Percentiles rank a stretch among this genome's conserved stretches.
Evolutionary conservation across 1,284 basidiomycete genomes (phyloP).

Genomic region (Vanrija sp.): DNA sequence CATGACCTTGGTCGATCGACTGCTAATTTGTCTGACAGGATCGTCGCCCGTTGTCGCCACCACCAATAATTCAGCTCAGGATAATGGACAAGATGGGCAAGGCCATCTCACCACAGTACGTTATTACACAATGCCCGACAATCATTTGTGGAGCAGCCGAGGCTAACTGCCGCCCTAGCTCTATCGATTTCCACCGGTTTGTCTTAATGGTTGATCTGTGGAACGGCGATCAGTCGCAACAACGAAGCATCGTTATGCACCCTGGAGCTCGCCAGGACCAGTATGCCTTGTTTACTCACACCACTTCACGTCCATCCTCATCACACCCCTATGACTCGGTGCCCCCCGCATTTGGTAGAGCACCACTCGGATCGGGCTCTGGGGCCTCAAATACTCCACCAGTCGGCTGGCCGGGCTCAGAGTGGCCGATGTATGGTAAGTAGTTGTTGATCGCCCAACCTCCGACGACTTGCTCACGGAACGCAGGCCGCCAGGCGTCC

Average conservation of each 20-base stretch:
- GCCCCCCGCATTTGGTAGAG: background rate
- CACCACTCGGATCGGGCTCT: background rate
- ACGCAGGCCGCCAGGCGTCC: too few species aligned
- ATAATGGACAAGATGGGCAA: conserved; percentile 55
- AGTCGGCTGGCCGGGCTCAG: background rate
- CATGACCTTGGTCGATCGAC: background rate
- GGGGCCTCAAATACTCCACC: background rate
- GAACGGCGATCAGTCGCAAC: conserved; percentile 71
- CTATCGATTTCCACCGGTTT: conserved; percentile 78
- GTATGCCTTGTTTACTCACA: conserved; percentile 14
- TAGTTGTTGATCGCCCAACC: background rate
- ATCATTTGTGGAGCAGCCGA: background rate
- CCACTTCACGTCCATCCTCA: conserved; percentile 3
- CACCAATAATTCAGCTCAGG: conserved; percentile 60
- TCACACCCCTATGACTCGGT: conserved; percentile 2
- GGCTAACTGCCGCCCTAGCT: conserved; percentile 52
- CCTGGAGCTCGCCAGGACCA: conserved; percentile 52
- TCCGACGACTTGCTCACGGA: background rate
- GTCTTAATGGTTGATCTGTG: conserved; percentile 83
- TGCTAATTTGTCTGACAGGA: conserved; percentile 56
- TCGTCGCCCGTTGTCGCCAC: conserved; percentile 81
- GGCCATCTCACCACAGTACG: conserved; percentile 71
- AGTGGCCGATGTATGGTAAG: conserved; percentile 5
- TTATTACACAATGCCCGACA: conserved; percentile 13
- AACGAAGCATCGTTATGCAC: conserved; percentile 81